A percentile compares a stretch with the other conserved stretches of the same genome.
phyloP scores from a whole-genome alignment of 2,329 filamentous ascomycete species.

The Aspergillus japonicus region DNA sequence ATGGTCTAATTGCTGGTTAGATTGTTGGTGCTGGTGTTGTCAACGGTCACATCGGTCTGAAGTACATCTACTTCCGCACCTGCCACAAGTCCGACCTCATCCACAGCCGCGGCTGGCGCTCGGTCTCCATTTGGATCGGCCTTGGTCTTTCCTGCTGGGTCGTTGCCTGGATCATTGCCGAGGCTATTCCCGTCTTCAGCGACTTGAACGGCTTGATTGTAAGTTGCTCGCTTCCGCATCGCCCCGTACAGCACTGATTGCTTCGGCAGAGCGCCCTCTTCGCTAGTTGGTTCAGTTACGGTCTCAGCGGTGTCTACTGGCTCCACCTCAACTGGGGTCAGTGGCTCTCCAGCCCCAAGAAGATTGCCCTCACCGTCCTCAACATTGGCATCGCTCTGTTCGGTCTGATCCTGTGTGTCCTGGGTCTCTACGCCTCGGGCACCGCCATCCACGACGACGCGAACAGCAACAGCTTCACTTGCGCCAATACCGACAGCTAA shows the following conservation, averaged over 20 bases:
- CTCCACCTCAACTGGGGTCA: constrained; percentile 35
- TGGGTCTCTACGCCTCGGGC: constrained; percentile 29
- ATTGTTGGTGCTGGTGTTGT: constrained; percentile 69
- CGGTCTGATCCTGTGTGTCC: constrained; percentile 23
- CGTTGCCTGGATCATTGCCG: constrained; percentile 64
- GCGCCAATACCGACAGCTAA: constrained; percentile 20
- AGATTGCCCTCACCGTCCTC: constrained; percentile 26
- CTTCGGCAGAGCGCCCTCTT: constrained; percentile 51
- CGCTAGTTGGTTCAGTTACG: constrained; percentile 62
- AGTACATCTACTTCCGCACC: constrained; percentile 64
- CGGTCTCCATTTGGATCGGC: constrained; percentile 56
- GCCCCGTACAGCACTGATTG: not conserved
- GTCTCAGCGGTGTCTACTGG: constrained; percentile 34
- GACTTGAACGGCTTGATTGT: constrained; percentile 41
- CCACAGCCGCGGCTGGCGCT: constrained; percentile 46
- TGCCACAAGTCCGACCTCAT: constrained; percentile 59
- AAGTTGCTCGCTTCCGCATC: not conserved
- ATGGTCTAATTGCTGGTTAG: constrained; percentile 12
- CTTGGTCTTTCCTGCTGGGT: constrained; percentile 57
- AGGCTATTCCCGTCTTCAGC: constrained; percentile 67
- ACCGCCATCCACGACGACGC: constrained; percentile 29
- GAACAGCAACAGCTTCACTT: constrained; percentile 24
- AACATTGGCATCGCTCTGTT: constrained; percentile 15
- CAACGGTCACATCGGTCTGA: constrained; percentile 63
- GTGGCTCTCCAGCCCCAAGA: constrained; percentile 31